phyloP scores from a whole-genome alignment of 164 flowering plant species.

The Umbilicus rupestris region DNA sequence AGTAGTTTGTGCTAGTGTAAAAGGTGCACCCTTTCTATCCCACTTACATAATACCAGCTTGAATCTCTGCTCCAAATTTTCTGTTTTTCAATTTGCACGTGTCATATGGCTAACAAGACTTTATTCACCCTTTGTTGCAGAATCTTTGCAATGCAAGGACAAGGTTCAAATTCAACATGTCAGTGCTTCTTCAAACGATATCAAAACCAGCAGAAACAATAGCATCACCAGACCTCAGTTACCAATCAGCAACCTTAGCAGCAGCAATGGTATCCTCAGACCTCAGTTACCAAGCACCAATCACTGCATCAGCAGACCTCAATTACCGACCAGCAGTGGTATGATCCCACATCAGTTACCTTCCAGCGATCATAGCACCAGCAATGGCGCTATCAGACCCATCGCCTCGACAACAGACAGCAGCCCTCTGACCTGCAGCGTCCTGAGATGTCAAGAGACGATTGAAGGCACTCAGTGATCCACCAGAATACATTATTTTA shows the following conservation, averaged over 20 bases:
- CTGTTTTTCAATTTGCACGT: neutral
- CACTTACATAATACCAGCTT: neutral
- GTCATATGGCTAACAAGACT: neutral
- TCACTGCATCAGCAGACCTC: too few relatives aligned
- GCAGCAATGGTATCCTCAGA: neutral
- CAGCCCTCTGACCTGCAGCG: too few relatives aligned
- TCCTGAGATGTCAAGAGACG: too few relatives aligned
- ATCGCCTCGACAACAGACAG: neutral
- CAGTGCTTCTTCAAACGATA: neutral
- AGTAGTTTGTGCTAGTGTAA: constrained; percentile 24
- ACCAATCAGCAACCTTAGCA: neutral
- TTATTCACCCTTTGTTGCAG: neutral
- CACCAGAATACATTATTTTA: too few relatives aligned
- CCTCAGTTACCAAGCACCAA: too few relatives aligned
- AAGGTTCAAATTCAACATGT: neutral
- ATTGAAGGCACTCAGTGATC: too few relatives aligned
- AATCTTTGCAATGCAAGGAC: neutral
- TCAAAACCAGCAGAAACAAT: neutral
- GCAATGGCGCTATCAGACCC: too few relatives aligned
- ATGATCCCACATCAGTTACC: too few relatives aligned
- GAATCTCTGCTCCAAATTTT: neutral
- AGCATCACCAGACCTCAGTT: neutral
- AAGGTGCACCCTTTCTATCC: constrained; percentile 20
- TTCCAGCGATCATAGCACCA: too few relatives aligned
- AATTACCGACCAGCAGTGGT: too few relatives aligned